phyloP scores from a whole-genome alignment of 2,329 filamentous ascomycete species.

The Penicillium digitatum region DNA sequence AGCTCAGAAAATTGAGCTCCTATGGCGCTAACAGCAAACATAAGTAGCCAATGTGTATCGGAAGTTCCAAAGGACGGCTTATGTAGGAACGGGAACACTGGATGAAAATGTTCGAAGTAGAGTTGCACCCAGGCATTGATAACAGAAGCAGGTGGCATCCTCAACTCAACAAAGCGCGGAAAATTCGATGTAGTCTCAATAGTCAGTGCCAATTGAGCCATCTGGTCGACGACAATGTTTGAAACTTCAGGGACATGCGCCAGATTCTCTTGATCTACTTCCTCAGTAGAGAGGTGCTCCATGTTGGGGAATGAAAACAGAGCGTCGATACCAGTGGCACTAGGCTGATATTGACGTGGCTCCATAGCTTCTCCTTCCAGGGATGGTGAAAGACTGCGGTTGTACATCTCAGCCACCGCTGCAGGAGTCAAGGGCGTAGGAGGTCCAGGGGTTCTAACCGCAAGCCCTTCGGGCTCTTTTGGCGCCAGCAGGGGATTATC shows the following conservation, averaged over 20 bases:
- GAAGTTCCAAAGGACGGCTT: neutral
- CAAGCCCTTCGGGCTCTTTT: neutral
- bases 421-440: neutral
- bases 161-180: neutral
- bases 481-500: neutral
- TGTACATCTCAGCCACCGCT: too few relatives aligned
- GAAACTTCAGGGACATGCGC: too few relatives aligned
- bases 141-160: neutral
- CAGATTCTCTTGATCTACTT: too few relatives aligned
- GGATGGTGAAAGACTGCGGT: neutral
- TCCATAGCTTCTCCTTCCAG: neutral
- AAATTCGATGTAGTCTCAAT: neutral
- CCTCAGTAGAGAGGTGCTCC: too few relatives aligned
- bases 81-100: neutral
- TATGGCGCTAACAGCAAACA: neutral
- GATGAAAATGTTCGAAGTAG: neutral
- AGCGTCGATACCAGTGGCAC: too few relatives aligned
- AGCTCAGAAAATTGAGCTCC: neutral
- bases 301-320: too few relatives aligned
- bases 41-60: neutral
- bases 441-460: neutral
- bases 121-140: neutral
- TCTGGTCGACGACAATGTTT: too few relatives aligned
- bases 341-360: neutral
- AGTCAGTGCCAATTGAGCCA: too few relatives aligned